Conservation (phyloP, 108 stramenopile species). For the Skeletonema costatum region DNA sequence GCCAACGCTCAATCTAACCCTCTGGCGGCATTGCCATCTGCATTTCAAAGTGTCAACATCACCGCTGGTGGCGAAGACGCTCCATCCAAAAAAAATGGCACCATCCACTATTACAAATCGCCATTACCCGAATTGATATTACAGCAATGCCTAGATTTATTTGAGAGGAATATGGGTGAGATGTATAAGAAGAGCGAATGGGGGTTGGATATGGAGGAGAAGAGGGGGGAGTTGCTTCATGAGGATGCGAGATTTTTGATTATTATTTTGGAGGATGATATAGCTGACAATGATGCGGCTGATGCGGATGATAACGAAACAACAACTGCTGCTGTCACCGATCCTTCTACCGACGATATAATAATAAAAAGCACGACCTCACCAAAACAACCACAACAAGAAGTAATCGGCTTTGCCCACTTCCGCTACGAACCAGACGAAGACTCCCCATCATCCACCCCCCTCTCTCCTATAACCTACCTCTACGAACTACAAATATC, state of each 20-base stretch:
- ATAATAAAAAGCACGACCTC: background rate
- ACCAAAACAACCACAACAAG: background rate
- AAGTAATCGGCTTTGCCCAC: constrained; percentile 66
- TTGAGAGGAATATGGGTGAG: constrained; percentile 76
- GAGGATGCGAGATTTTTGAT: constrained; percentile 69
- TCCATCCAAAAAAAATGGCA: background rate
- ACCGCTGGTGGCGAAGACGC: background rate
- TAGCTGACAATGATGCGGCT: background rate
- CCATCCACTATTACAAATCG: constrained; percentile 27
- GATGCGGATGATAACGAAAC: background rate
- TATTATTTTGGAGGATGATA: constrained; percentile 8
- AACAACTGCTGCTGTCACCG: background rate
- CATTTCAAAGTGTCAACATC: background rate
- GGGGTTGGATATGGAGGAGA: constrained; percentile 78
- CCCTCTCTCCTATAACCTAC: constrained; percentile 26
- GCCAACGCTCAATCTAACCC: constrained; percentile 4
- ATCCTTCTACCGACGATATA: background rate
- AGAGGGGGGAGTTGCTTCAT: constrained; percentile 65
- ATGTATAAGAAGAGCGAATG: constrained; percentile 69
- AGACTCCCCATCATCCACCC: constrained; percentile 52
- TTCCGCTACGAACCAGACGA: constrained; percentile 87
- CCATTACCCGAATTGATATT: constrained; percentile 20
- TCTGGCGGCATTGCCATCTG: background rate
- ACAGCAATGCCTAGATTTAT: constrained; percentile 52
- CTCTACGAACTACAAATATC: constrained; percentile 83